Percentiles rank a stretch among this genome's conserved stretches.
These are phyloP conservation scores for Leishmania tropica DNA, from an alignment of 208 protist genomes.

Conservation along the genomic window DNA sequence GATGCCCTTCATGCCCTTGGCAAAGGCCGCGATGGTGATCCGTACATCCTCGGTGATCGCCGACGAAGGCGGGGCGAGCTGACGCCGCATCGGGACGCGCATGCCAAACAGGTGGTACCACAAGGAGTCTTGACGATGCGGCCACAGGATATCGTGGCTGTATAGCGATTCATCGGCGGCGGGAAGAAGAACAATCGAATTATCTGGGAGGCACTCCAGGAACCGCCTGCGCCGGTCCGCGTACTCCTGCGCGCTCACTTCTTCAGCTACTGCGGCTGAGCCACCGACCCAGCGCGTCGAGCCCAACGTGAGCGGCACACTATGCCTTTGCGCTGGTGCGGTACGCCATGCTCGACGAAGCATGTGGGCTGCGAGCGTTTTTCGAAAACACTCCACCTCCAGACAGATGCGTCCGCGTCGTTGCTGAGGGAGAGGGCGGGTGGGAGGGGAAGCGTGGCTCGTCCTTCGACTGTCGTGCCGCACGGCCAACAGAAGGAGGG, in stretches of 20 bases:
- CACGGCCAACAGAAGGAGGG: not conserved
- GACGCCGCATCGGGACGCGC: constrained; percentile 26
- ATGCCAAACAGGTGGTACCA: constrained; percentile 65
- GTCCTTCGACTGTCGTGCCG: not conserved
- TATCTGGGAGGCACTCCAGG: constrained; percentile 28
- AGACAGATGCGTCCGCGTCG: not conserved
- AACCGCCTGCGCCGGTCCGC: constrained; percentile 39
- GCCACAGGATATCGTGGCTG: constrained; percentile 44
- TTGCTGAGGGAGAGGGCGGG: not conserved
- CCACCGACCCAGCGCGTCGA: not conserved
- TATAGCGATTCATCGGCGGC: constrained; percentile 34
- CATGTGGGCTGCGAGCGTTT: not conserved
- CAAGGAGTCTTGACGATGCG: constrained; percentile 45
- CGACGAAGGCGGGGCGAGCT: constrained; percentile 22
- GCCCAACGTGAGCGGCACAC: not conserved
- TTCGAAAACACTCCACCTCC: not conserved
- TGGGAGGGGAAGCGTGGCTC: not conserved
- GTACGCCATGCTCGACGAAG: constrained; percentile 6
- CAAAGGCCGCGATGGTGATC: constrained; percentile 41
- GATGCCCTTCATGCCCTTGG: constrained; percentile 10
- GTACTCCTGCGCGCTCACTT: constrained; percentile 30
- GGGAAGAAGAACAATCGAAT: constrained; percentile 48
- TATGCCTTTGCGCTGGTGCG: not conserved
- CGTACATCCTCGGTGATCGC: constrained; percentile 15
- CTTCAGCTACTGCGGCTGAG: not conserved